phyloP scores from a whole-genome alignment of 2,329 filamentous ascomycete species.

The Elsinoe australis region DNA sequence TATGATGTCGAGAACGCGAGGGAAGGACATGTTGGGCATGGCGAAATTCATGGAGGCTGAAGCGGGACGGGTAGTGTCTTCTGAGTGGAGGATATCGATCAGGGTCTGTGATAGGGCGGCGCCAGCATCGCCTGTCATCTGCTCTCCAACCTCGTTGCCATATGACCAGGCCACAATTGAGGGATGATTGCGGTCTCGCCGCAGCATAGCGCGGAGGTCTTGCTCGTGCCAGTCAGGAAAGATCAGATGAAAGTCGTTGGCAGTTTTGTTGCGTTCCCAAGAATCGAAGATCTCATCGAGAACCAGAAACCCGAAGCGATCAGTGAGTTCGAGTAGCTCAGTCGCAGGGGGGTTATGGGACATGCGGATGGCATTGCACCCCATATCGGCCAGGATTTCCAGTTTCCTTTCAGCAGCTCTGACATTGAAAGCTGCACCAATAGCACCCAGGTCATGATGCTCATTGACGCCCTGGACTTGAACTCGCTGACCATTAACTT shows the following conservation, averaged over 20 bases:
- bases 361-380: conserved; percentile 44
- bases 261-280: conserved; percentile 43
- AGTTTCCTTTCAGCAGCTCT: conserved; percentile 45
- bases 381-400: conserved; percentile 44
- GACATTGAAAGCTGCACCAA: conserved; percentile 46
- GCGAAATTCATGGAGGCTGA: conserved; percentile 45
- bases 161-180: conserved; percentile 48
- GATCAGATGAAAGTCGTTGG: conserved; percentile 46
- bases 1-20: conserved; percentile 41
- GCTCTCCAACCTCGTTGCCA: conserved; percentile 49
- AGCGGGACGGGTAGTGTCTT: conserved; percentile 42
- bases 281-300: conserved; percentile 49
- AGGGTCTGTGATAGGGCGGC: conserved; percentile 32
- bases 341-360: conserved; percentile 49
- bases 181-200: conserved; percentile 49
- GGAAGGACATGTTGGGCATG: conserved; percentile 34
- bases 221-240: conserved; percentile 49
- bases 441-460: conserved; percentile 46
- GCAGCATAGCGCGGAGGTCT: conserved; percentile 45
- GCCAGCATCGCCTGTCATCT: conserved; percentile 32
- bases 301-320: conserved; percentile 45
- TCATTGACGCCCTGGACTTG: conserved; percentile 43
- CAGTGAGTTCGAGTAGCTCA: conserved; percentile 45
- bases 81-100: conserved; percentile 37
- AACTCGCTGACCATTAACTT: conserved; percentile 42